These are phyloP conservation scores for Lophiotrema nucula DNA, from an alignment of 495 filamentous ascomycete species.

Conservation along the genomic window DNA sequence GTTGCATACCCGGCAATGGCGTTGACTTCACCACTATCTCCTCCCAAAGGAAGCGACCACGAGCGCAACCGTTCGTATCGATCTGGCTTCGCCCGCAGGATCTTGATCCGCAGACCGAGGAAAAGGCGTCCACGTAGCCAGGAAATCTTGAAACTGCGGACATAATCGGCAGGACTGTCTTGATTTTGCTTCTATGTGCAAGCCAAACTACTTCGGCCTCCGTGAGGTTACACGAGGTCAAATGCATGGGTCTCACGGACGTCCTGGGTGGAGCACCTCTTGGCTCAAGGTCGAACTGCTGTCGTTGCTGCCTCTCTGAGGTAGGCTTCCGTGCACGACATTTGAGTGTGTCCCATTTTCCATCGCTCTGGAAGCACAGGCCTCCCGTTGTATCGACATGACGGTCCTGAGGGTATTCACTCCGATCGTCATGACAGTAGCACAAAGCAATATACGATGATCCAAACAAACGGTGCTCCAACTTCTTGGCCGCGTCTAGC, in stretches of 20 bases:
- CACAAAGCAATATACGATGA: constrained; percentile 10
- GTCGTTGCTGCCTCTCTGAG: not conserved
- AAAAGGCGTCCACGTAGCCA: constrained; percentile 9
- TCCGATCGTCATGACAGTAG: not conserved
- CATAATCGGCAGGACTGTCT: constrained; percentile 1
- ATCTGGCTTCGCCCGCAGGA: constrained; percentile 20
- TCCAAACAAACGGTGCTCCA: not conserved
- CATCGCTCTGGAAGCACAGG: not conserved
- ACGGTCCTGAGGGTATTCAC: not conserved
- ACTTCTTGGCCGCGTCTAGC: constrained; percentile 6
- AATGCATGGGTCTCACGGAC: too few relatives aligned
- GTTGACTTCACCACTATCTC: not conserved
- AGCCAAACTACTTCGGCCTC: constrained; percentile 7
- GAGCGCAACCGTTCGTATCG: constrained; percentile 8
- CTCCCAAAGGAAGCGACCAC: too few relatives aligned
- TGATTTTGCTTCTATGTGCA: constrained; percentile 3
- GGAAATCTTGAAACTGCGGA: not conserved
- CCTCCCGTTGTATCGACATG: not conserved
- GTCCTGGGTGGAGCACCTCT: too few relatives aligned
- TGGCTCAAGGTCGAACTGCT: too few relatives aligned
- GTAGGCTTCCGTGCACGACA: not conserved
- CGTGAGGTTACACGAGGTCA: constrained; percentile 1
- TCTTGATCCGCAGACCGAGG: constrained; percentile 13
- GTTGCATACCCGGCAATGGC: too few relatives aligned
- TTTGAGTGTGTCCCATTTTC: too few relatives aligned